Evolutionary conservation across 2,329 filamentous ascomycete species (phyloP).

Genomic region (Fusarium cyanostomum): DNA sequence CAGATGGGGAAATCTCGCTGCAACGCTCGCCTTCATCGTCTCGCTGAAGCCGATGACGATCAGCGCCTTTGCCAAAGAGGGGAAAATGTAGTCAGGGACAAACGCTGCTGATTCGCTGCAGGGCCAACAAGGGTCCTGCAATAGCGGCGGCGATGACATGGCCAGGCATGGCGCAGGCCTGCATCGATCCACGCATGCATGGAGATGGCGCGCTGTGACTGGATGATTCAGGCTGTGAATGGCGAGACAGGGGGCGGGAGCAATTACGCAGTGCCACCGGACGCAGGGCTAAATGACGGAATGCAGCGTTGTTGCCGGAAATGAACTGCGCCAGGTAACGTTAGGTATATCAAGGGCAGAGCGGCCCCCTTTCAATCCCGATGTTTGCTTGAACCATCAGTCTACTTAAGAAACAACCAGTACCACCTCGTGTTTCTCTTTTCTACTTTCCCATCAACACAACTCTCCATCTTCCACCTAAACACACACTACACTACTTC

Average conservation of each 20-base stretch:
- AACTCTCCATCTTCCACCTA: background rate
- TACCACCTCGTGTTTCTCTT: background rate
- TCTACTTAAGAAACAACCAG: background rate
- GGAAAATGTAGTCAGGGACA: too few species aligned
- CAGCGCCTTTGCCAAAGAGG: too few species aligned
- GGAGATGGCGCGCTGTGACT: background rate
- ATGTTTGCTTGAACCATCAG: background rate
- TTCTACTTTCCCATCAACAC: background rate
- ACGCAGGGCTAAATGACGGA: slow-evolving; percentile 7
- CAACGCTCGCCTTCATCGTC: background rate
- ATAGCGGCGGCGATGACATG: slow-evolving; percentile 29
- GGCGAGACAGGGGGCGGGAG: background rate
- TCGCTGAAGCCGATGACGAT: slow-evolving; percentile 7
- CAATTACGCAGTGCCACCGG: slow-evolving; percentile 21
- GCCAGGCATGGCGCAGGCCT: slow-evolving; percentile 25
- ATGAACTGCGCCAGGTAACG: background rate
- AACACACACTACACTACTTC: background rate
- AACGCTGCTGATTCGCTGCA: too few species aligned
- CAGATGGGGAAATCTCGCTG: background rate
- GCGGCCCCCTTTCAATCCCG: slow-evolving; percentile 6
- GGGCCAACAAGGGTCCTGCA: background rate
- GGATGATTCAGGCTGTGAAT: background rate
- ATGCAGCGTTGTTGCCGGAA: slow-evolving; percentile 5
- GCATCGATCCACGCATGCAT: slow-evolving; percentile 13
- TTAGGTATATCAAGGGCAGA: slow-evolving; percentile 25